Conservation (phyloP, 306 rosid species). For the Malus sieversii region DNA sequence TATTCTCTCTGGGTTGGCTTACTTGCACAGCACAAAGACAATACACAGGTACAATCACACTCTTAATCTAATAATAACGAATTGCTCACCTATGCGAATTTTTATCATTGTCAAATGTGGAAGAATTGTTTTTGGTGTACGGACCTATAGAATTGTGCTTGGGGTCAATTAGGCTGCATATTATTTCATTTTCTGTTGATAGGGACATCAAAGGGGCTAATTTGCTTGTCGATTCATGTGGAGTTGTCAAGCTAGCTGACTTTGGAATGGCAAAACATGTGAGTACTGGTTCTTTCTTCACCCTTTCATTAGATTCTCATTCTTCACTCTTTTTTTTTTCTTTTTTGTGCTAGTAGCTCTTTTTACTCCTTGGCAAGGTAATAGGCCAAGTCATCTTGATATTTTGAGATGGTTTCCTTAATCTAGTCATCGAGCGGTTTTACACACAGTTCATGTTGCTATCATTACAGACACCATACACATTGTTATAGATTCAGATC, state of each 20-base stretch:
- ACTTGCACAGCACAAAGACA: conserved; percentile 85
- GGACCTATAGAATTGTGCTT: neutral
- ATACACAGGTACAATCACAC: conserved; percentile 58
- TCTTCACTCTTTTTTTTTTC: neutral
- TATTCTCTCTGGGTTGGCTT: conserved; percentile 87
- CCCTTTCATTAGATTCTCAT: conserved; percentile 2
- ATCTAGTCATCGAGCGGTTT: neutral
- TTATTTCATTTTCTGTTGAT: neutral
- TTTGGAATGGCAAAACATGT: conserved; percentile 99
- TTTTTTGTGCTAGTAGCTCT: neutral
- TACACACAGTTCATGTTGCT: neutral
- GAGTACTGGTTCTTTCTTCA: conserved; percentile 26
- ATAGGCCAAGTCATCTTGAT: neutral
- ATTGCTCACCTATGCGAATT: neutral
- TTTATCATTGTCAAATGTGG: neutral
- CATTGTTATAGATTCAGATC: neutral
- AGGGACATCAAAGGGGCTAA: conserved; percentile 99
- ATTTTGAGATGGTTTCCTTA: neutral
- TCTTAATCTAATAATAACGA: neutral
- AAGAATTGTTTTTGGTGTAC: neutral
- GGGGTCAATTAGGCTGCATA: neutral
- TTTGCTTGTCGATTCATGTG: conserved; percentile 88
- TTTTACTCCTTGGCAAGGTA: neutral
- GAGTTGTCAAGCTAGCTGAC: conserved; percentile 95
- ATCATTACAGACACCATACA: neutral